phyloP scores from a whole-genome alignment of 2,329 filamentous ascomycete genomes.

The Trichoderma afroharzianum region DNA sequence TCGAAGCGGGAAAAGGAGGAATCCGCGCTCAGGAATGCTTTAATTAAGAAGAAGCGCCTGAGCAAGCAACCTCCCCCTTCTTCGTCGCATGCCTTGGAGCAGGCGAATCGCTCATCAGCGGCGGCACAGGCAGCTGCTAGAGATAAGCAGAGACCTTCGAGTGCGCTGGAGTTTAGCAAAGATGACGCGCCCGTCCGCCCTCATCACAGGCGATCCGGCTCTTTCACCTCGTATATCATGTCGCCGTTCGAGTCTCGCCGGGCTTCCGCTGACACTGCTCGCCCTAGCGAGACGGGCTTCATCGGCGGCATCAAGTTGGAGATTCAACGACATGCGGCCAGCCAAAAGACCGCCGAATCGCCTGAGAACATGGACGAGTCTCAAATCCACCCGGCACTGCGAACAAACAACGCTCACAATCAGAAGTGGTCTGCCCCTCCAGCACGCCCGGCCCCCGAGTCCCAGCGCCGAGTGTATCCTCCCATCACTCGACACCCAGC shows the following conservation, averaged over 20 bases:
- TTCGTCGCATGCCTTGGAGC: conserved; percentile 19
- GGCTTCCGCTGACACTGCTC: conserved; percentile 30
- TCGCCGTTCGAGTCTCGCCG: conserved; percentile 35
- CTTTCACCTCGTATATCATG: conserved; percentile 35
- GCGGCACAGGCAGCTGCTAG: conserved; percentile 16
- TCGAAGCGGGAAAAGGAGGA: conserved; percentile 14
- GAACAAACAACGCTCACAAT: conserved; percentile 24
- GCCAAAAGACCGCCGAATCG: conserved; percentile 28
- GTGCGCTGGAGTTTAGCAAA: conserved; percentile 26
- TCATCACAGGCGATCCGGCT: conserved; percentile 34
- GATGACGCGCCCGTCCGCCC: conserved; percentile 24
- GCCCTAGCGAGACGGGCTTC: conserved; percentile 32
- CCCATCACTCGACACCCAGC: conserved; percentile 36
- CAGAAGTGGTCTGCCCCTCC: conserved; percentile 28
- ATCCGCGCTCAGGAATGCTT: conserved; percentile 22
- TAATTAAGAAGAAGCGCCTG: conserved; percentile 29
- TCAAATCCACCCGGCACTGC: conserved; percentile 35
- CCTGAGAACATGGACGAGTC: conserved; percentile 25
- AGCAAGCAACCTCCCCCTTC: conserved; percentile 33
- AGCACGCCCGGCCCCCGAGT: conserved; percentile 23
- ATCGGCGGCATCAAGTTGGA: conserved; percentile 42
- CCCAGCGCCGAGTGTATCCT: conserved; percentile 32
- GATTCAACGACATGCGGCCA: conserved; percentile 34
- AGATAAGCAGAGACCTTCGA: conserved; percentile 24
- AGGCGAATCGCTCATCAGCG: conserved; percentile 20